A percentile compares a stretch with the other conserved stretches of the same genome.
Conservation (phyloP, 202 grass and related monocot species). For the Musa balbisiana region DNA sequence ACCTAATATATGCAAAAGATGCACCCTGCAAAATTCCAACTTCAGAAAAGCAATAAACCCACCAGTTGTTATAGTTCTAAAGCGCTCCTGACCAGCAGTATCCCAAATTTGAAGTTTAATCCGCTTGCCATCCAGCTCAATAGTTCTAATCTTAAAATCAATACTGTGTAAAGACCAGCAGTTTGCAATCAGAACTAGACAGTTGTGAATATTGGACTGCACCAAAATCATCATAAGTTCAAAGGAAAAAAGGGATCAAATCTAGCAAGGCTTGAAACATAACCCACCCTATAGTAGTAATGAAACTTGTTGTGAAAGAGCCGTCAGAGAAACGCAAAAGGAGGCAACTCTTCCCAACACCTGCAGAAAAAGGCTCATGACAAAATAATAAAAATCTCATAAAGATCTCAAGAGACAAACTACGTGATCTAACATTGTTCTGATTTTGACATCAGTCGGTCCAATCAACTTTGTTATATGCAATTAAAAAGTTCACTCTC, state of each 20-base stretch:
- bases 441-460: background rate
- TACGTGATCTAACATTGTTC: background rate
- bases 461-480: background rate
- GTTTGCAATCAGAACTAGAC: conserved; percentile 1
- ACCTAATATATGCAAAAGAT: background rate
- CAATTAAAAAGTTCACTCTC: no score
- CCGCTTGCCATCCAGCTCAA: conserved; percentile 78
- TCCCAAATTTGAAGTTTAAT: conserved; percentile 97
- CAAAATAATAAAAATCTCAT: background rate
- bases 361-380: conserved; percentile 31
- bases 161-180: conserved; percentile 38
- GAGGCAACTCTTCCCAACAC: conserved; percentile 97
- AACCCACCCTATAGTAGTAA: conserved; percentile 79
- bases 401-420: background rate
- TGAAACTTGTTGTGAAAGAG: conserved; percentile 93
- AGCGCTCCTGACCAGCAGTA: conserved; percentile 84
- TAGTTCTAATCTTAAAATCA: conserved; percentile 92
- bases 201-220: background rate
- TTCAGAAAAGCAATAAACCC: conserved; percentile 19
- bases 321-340: conserved; percentile 90
- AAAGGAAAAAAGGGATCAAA: background rate
- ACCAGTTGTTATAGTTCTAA: conserved; percentile 88
- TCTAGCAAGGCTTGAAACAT: conserved; percentile 11
- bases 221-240: background rate
- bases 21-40: conserved; percentile 1